Percentiles rank a stretch among this genome's conserved stretches.
Evolutionary conservation across 768 basidiomycete genomes (phyloP).

Genomic region (Austroboletus festivus): DNA sequence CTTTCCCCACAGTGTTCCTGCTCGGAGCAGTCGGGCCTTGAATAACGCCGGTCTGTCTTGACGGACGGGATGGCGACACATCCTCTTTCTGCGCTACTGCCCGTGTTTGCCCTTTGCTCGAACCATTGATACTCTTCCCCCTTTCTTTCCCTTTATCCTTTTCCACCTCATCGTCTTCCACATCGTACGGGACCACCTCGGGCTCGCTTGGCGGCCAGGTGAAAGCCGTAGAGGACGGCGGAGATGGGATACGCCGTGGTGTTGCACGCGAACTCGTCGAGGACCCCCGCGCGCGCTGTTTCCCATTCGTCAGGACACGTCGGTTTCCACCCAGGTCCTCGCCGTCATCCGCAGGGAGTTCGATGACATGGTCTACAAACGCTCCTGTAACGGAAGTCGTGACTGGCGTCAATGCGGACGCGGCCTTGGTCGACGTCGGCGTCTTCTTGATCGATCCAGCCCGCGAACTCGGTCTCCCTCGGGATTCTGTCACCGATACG

Average conservation of each 20-base stretch:
- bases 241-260: neutral
- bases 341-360: slow-evolving; percentile 18
- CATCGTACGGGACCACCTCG: neutral
- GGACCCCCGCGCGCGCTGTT: neutral
- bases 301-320: neutral
- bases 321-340: neutral
- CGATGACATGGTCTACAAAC: slow-evolving; percentile 23
- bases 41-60: neutral
- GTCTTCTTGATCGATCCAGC: slow-evolving; percentile 11
- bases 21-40: neutral
- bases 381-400: slow-evolving; percentile 5
- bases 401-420: neutral
- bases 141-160: neutral
- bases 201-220: neutral
- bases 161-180: neutral
- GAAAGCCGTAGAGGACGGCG: slow-evolving; percentile 1
- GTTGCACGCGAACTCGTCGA: neutral
- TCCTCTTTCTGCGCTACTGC: neutral
- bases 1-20: neutral
- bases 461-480: neutral
- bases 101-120: neutral
- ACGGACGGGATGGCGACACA: neutral
- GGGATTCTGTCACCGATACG: neutral
- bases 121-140: neutral
- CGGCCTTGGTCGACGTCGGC: slow-evolving; percentile 1